Base-by-base conservation (phyloP, 768 basidiomycete genomes). In the Boletus edulis region DNA sequence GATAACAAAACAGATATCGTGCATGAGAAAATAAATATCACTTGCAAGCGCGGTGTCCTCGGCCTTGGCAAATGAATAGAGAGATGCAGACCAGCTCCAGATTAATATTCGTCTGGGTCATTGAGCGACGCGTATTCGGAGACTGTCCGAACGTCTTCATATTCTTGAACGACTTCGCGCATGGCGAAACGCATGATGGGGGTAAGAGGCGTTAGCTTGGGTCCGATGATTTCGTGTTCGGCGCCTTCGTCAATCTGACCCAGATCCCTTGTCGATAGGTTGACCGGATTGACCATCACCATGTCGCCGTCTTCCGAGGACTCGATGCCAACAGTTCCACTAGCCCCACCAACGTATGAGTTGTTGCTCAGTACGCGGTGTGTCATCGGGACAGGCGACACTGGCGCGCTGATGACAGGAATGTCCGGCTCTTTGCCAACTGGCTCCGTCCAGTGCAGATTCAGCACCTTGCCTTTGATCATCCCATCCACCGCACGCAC, bases 161-260 rank as follows among this genome's bases (percentile, higher is more conserved):
- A 92, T 71, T 94, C 91, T 63, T 83, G 80, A 17, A 94, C 81
- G 10, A 93, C 90, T 65, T 89, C 85, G 48, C 83, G 76, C 89
- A 93, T 93, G 45, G 91, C 91, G 67, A 75, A 90, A 29, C 85
- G 76, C 84, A 92, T 89, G 55, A 93, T 88, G 3, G 90, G 89
- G 3, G 89, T 87, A 17, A 82, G 80, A 10, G 91, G 86, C 32
- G 90, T 77, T 53, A 94, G 66, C 68, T 87, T 87, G 13, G 91
- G 90, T 12, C 89, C 89, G 34, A 90, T 76, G 27, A 76, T 57
- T 51, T 86, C 78, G 57, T 84, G 81, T 27, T 79, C 73, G 51
- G 79, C 78, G 15, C 78, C 78, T 53, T 82, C 81, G 50, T 81
- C 78, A 32, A 75, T 75, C 44, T 77, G 74, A 29, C 70, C 71